Conservation (phyloP, 1,284 basidiomycete genomes). For the Ganoderma sp. region DNA sequence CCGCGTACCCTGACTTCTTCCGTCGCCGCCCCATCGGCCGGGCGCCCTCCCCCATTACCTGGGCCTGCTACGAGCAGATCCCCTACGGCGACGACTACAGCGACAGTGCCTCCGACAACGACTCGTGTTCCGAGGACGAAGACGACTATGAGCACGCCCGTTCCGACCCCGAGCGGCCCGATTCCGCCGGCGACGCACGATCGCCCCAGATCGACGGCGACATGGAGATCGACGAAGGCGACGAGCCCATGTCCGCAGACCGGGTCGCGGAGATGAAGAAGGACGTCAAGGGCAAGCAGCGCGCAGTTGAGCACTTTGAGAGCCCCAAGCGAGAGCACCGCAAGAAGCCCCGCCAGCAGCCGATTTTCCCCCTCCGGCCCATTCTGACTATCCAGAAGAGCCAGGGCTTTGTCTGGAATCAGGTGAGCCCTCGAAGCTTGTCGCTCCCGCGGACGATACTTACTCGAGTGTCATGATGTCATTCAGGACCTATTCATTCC, state of each 20-base stretch:
- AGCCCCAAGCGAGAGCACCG: conserved; percentile 56
- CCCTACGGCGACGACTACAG: conserved; percentile 57
- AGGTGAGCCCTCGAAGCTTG: conserved; percentile 53
- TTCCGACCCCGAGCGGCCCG: conserved; percentile 41
- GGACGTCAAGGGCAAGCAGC: conserved; percentile 80
- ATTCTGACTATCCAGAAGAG: conserved; percentile 84
- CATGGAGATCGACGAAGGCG: conserved; percentile 62
- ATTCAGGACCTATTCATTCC: conserved; percentile 79
- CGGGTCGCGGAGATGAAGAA: conserved; percentile 51
- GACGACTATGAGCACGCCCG: conserved; percentile 58
- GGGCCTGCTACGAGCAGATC: conserved; percentile 88
- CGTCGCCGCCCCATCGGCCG: conserved; percentile 75
- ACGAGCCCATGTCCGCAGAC: conserved; percentile 47
- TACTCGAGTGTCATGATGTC: conserved; percentile 16
- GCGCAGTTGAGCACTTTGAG: conserved; percentile 66
- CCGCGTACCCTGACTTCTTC: conserved; percentile 54
- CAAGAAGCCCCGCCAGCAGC: conserved; percentile 62
- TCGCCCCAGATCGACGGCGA: conserved; percentile 52
- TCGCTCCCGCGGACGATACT: conserved; percentile 5
- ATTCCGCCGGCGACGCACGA: conserved; percentile 37
- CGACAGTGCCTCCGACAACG: conserved; percentile 50
- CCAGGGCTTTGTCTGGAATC: conserved; percentile 89
- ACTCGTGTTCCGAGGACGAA: conserved; percentile 74
- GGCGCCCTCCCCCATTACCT: conserved; percentile 79
- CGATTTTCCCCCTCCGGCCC: conserved; percentile 68